Base-by-base conservation (phyloP, 768 basidiomycete genomes). In the Boletus coccyginus region DNA sequence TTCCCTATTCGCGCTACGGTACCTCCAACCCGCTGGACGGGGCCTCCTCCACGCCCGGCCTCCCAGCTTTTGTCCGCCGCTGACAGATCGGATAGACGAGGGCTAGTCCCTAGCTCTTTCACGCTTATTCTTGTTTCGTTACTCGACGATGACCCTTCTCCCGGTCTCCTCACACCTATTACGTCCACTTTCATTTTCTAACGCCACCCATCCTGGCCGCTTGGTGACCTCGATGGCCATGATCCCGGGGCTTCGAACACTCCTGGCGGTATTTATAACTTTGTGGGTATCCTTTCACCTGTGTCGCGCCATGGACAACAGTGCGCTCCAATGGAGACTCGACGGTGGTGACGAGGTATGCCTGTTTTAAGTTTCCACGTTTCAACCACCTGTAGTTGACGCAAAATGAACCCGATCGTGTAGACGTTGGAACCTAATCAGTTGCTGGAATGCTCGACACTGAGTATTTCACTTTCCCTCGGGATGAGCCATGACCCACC, bases 371-470 rank as follows among this genome's bases (percentile, higher is more conserved):
- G 1, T 53, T 27, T 16, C 16, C n/a, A 33, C 27, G 29, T 27
- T 33, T 45, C 11, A 21, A 52, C 24, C 21, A 11, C 21, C 33
- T 13, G 11, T 38, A 24, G 31, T 38, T 61, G 46, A 64, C 38
- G 12, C 46, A 33, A 27, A 38, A 38, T 21, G 49, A 0, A 39
- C 35, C 17, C 19, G 31, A 21, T 8, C 36, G 7, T 36, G 13
- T 7, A 54, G 59, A 47, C 16, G 3, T 32, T 17, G 21, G n/a
- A 8, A 33, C 16, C 16, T 14, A 21, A 48, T 41, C 45, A 52
- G 31, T 27, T 56, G 16, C 47, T 43, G 35, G 66, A 61, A n/a
- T 68, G 68, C 42, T 56, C 60, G 44, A 50, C 42, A 2, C 38
- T 64, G 42, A 45, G 36, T 29, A 39, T 65, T 16, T 53, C 51